Percentiles rank a stretch among this genome's conserved stretches.
Evolutionary conservation across 2,329 filamentous ascomycete species (phyloP).

Genomic region (Pezicula neosporulosa): DNA sequence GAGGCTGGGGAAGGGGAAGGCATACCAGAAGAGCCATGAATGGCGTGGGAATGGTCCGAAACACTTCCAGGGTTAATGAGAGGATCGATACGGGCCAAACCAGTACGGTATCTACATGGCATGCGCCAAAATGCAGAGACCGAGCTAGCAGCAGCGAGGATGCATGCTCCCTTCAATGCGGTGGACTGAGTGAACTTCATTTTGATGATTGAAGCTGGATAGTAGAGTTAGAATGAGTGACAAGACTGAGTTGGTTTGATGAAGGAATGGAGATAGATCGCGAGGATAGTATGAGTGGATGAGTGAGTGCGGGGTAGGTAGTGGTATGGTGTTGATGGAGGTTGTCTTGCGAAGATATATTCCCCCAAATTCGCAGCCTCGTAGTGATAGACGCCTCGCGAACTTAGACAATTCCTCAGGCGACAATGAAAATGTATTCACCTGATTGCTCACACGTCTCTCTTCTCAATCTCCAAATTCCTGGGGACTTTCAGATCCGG

Average conservation of each 20-base stretch:
- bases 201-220: constrained; percentile 2
- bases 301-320: too few relatives aligned
- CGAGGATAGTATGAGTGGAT: neutral
- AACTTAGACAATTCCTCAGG: too few relatives aligned
- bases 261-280: neutral
- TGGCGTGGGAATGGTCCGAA: constrained; percentile 67
- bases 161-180: constrained; percentile 3
- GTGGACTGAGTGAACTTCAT: constrained; percentile 5
- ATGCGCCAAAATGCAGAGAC: constrained; percentile 83
- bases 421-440: too few relatives aligned
- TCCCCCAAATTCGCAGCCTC: too few relatives aligned
- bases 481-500: too few relatives aligned
- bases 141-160: neutral
- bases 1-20: neutral
- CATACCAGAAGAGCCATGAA: constrained; percentile 76
- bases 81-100: constrained; percentile 73
- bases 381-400: too few relatives aligned
- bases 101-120: constrained; percentile 71
- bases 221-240: neutral
- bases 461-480: too few relatives aligned
- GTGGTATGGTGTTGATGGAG: too few relatives aligned
- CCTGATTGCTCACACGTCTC: too few relatives aligned
- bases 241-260: neutral
- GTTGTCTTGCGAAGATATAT: too few relatives aligned
- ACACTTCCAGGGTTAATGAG: constrained; percentile 60